Conservation (phyloP, 2,329 filamentous ascomycete species). For the Aspergillus felis region DNA sequence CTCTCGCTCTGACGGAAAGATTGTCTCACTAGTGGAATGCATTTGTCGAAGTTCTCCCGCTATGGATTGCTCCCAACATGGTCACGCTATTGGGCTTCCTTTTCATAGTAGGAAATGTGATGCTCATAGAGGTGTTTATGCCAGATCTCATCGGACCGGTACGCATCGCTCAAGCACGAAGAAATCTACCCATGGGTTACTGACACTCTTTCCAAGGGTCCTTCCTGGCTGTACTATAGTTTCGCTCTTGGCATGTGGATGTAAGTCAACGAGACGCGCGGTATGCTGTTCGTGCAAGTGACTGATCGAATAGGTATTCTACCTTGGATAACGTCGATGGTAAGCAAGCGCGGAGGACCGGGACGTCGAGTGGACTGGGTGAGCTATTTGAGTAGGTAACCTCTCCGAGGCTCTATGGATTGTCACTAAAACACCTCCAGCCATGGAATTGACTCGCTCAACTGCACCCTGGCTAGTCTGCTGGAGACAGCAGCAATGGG, state of each 20-base stretch:
- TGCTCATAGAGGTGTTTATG: conserved; percentile 70
- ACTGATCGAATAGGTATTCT: conserved; percentile 58
- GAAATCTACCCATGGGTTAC: conserved; percentile 4
- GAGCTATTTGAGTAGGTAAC: conserved; percentile 80
- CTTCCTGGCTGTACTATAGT: conserved; percentile 90
- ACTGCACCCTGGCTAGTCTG: conserved; percentile 89
- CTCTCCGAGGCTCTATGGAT: conserved; percentile 5
- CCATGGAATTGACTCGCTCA: conserved; percentile 96
- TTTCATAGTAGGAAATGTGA: conserved; percentile 85
- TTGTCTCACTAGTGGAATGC: conserved; percentile 75
- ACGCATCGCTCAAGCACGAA: conserved; percentile 34
- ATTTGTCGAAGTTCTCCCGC: conserved; percentile 81
- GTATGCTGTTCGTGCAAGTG: not conserved
- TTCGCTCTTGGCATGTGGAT: conserved; percentile 96
- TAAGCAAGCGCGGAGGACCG: conserved; percentile 92
- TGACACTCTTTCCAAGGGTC: conserved; percentile 54
- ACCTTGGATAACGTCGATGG: conserved; percentile 99
- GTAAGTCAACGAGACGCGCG: conserved; percentile 44
- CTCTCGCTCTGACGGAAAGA: conserved; percentile 1
- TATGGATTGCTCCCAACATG: conserved; percentile 98
- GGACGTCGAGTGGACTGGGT: conserved; percentile 88
- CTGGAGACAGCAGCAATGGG: conserved; percentile 92
- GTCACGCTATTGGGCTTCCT: conserved; percentile 92
- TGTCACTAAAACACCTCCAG: conserved; percentile 34
- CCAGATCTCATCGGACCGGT: conserved; percentile 88